Base-by-base conservation (phyloP, 176 grass and related monocot genomes). In the Themeda triandra region DNA sequence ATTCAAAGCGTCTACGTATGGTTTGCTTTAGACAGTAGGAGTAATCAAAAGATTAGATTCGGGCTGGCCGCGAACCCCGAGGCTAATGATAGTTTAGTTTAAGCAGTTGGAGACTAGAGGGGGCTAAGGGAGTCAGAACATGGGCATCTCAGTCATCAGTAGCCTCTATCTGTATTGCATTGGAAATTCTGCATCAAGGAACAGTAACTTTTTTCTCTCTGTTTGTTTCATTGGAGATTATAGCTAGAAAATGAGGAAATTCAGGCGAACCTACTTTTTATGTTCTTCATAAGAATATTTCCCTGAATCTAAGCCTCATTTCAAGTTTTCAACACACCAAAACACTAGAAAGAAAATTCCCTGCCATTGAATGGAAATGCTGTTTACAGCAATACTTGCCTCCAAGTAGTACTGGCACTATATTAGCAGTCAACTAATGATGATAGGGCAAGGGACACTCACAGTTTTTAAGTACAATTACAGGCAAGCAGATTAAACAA, bases 41-140 rank as follows among this genome's bases (percentile, higher is more conserved):
- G 28, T 80, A 45, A 79, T 72, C 58, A 74, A 84, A 79, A 80
- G 81, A 76, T 79, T 79, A 63, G 68, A 80, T 88, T 79, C 60
- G 36, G 23, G 29, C 25, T 6, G 6, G 3, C 29, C 39, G 19
- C 32, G 9, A 65, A 79, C 33, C 25, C 66, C 56, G 21, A 88
- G 44, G 69, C 42, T 68, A 84, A 83, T 73, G 46, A 87, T 69
- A 62, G 49, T 77, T 87, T 87, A 69, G 28, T 83, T 84, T 79
- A 83, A 31, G 42, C n/a, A 17, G 40, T 10, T 44, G 56, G 59
- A 74, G 75, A 13, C 32, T 53, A 39, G 65, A n/a, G 28, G 67
- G 41, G 42, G 32, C 32, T 66, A 66, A 30, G 63, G 62, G 23
- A 69, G 75, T 77, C 86, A 71, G 13, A 74, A 60, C 5, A 13